Evolutionary conservation across 2,329 filamentous ascomycete species (phyloP), one percentile per base, ranked within the genome.

Genomic region (Fusarium denticulatum): DNA sequence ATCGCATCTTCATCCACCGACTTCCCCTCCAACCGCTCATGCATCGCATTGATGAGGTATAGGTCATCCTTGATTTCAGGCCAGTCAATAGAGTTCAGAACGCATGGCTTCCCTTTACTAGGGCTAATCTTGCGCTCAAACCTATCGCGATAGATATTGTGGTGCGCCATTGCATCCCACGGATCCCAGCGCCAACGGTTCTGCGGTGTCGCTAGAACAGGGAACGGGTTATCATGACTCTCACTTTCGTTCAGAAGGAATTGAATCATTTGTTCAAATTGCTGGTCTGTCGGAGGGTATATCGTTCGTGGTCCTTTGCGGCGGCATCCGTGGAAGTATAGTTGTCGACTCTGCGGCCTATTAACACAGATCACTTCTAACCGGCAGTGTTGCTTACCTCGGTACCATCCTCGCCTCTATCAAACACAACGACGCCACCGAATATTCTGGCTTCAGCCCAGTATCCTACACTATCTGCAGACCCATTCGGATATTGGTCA

Each of bases 371-470:
- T 45, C 7, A 3, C n/a, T 22, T 24, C 9, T 4, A 22, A 34
- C 5, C 9, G 13, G 7, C 7, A 10, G 4, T 12, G 3, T 32
- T 2, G 2, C 53, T 26, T n/a, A 60, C 64, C 53, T 60, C 45
- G 0, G 36, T 40, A 20, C 57, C 58, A 3, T 49, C 22, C 8
- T 67, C 46, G 3, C 67, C 57, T 39, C 58, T 52, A 16, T 69
- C 65, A 30, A 72, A 69, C 3, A 72, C 43, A 7, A 72, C 22
- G 1, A 69, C 39, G 0, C 71, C 55, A 12, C 69, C 69, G 20
- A 73, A 60, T 8, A 71, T 64, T 26, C 53, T 61, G 7, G 40
- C 36, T 26, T 72, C 69, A 10, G 58, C 59, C 71, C 69, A 72
- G n/a, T 70, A 70, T 7, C 28, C 65, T n/a, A 56, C 69, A 12